These are phyloP conservation scores for Termitomyces sp. DNA, from an alignment of 768 basidiomycete genomes.

Conservation along the genomic window DNA sequence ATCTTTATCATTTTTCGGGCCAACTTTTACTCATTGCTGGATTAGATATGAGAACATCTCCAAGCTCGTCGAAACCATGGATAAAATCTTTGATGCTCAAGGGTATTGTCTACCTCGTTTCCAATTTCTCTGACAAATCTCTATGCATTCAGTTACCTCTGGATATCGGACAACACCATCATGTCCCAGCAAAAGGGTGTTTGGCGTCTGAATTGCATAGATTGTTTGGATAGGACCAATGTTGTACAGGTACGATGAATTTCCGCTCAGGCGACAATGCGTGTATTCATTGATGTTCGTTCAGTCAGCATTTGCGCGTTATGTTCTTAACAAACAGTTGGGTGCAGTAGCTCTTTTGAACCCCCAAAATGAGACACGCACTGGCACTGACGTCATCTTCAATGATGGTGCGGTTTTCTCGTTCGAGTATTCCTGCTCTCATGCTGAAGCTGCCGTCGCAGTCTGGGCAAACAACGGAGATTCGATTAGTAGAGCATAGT, in stretches of 20 bases:
- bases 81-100: slow-evolving; percentile 72
- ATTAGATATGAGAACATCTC: slow-evolving; percentile 85
- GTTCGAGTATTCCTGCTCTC: background rate
- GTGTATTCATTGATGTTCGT: background rate
- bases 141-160: slow-evolving; percentile 54
- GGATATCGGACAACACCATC: slow-evolving; percentile 65
- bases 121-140: slow-evolving; percentile 1
- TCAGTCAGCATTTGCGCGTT: slow-evolving; percentile 87
- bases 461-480: slow-evolving; percentile 99
- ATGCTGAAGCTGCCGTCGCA: slow-evolving; percentile 18
- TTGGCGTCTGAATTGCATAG: slow-evolving; percentile 92
- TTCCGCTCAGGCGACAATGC: background rate
- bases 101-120: slow-evolving; percentile 46
- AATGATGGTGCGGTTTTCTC: slow-evolving; percentile 55
- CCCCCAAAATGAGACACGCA: slow-evolving; percentile 43
- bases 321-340: slow-evolving; percentile 71
- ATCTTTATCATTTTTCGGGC: background rate
- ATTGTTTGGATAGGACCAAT: slow-evolving; percentile 92
- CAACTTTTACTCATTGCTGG: background rate
- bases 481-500: slow-evolving; percentile 87
- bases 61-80: slow-evolving; percentile 65
- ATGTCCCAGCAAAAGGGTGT: slow-evolving; percentile 82
- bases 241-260: slow-evolving; percentile 68
- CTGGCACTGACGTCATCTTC: slow-evolving; percentile 67
- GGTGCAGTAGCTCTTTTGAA: slow-evolving; percentile 65